A percentile compares a stretch with the other conserved stretches of the same genome.
Conservation (phyloP, 257 asterid species). For the Echium plantagineum region DNA sequence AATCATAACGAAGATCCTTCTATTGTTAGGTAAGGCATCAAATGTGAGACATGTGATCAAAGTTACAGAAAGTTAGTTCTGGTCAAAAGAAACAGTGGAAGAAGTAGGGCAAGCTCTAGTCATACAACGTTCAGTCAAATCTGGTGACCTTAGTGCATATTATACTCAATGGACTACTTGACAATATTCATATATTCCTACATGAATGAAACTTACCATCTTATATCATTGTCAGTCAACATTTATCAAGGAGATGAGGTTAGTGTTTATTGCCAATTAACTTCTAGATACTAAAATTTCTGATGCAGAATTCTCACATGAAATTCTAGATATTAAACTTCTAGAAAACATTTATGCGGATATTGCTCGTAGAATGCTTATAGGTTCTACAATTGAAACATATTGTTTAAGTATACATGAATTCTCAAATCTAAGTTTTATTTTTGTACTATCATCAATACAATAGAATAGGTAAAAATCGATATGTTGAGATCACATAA, state of each 20-base stretch:
- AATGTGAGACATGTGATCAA: not conserved
- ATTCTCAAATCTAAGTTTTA: no score
- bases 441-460: no score
- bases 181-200: not conserved
- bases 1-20: not conserved
- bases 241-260: not conserved
- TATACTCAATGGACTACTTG: not conserved
- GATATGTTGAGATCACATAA: no score
- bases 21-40: not conserved
- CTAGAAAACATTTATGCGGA: no score
- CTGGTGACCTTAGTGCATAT: not conserved
- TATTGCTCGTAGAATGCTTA: no score
- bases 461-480: no score
- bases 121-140: constrained; percentile 1
- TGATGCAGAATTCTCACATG: not conserved
- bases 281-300: not conserved
- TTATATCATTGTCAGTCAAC: not conserved
- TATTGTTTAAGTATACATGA: no score
- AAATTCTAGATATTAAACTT: no score
- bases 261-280: no score
- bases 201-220: not conserved
- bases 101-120: not conserved
- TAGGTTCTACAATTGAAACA: no score
- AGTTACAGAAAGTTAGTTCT: not conserved
- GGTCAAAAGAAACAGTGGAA: not conserved